phyloP scores from a whole-genome alignment of 2,329 filamentous ascomycete species.

The Diaporthe caulivora region DNA sequence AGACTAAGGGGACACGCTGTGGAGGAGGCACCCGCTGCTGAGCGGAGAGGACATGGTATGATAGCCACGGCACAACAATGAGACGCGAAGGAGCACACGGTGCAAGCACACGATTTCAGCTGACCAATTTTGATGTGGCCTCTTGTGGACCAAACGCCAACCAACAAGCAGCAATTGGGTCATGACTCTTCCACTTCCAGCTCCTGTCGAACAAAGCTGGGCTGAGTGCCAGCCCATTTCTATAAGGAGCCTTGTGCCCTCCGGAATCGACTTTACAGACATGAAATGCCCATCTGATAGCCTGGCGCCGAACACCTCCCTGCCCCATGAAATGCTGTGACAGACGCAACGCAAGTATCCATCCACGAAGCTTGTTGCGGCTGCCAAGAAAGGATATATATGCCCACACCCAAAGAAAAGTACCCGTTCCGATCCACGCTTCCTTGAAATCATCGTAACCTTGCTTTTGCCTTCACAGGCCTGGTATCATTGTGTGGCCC shows the following conservation, averaged over 20 bases:
- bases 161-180: slow-evolving; percentile 12
- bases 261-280: slow-evolving; percentile 21
- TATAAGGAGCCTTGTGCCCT: slow-evolving; percentile 4
- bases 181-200: background rate
- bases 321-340: slow-evolving; percentile 35
- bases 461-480: background rate
- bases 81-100: background rate
- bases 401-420: slow-evolving; percentile 29
- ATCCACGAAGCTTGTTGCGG: slow-evolving; percentile 29
- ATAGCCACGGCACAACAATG: background rate
- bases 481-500: slow-evolving; percentile 30
- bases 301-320: slow-evolving; percentile 39
- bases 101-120: background rate
- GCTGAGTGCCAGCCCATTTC: background rate
- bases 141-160: slow-evolving; percentile 14
- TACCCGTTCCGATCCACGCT: background rate
- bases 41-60: background rate
- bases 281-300: slow-evolving; percentile 26
- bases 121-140: background rate
- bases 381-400: slow-evolving; percentile 31
- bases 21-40: background rate
- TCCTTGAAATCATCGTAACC: slow-evolving; percentile 33
- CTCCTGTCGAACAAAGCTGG: background rate
- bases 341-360: slow-evolving; percentile 33
- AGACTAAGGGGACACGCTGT: background rate